Conservation (phyloP, 2,329 filamentous ascomycete genomes). For the Cladophialophora chaetospira region DNA sequence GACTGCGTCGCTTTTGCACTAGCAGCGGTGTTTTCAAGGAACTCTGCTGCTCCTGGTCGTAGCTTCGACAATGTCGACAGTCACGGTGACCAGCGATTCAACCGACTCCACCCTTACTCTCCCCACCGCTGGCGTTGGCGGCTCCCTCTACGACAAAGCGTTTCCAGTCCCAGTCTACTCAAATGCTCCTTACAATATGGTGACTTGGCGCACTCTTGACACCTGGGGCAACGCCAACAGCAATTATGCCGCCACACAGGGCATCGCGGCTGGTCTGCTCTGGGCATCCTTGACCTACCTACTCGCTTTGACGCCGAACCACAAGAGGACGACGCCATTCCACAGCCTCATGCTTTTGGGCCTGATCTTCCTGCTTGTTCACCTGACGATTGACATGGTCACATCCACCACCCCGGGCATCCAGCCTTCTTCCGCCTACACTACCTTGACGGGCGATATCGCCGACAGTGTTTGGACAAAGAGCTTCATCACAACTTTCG, state of each 20-base stretch:
- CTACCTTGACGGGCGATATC: constrained; percentile 19
- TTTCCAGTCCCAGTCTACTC: constrained; percentile 25
- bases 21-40: neutral
- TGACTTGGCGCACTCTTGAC: constrained; percentile 26
- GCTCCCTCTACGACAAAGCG: constrained; percentile 20
- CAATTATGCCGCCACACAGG: constrained; percentile 17
- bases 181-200: constrained; percentile 3
- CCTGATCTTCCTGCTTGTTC: constrained; percentile 20
- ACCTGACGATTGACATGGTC: constrained; percentile 26
- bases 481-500: constrained; percentile 16
- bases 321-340: constrained; percentile 27
- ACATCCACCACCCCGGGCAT: constrained; percentile 20
- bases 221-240: constrained; percentile 17
- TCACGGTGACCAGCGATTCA: constrained; percentile 1
- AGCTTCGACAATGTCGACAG: neutral
- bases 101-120: constrained; percentile 11
- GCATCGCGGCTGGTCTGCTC: constrained; percentile 21
- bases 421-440: constrained; percentile 19
- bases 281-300: constrained; percentile 29
- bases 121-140: constrained; percentile 27
- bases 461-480: constrained; percentile 21
- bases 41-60: neutral
- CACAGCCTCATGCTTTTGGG: constrained; percentile 25
- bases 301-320: constrained; percentile 23
- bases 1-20: neutral